phyloP scores from a whole-genome alignment of 2,329 filamentous ascomycete species.

The Alternaria brassicicola region DNA sequence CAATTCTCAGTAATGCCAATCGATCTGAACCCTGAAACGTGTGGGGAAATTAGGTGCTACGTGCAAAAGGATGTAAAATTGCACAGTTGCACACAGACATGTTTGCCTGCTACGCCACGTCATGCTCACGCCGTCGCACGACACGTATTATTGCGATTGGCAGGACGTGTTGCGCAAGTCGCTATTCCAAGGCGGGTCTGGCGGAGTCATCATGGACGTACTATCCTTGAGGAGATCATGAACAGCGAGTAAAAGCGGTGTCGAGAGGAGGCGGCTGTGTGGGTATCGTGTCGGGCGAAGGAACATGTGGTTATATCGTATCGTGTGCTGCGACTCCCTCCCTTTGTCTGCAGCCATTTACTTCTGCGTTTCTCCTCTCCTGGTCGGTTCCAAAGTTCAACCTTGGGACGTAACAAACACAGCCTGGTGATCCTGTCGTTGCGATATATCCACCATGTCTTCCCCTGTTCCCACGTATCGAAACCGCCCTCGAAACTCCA shows the following conservation, averaged over 20 bases:
- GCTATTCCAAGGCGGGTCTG: background rate
- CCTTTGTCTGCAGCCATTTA: fast-evolving
- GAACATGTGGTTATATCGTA: background rate
- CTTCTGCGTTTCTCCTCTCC: background rate
- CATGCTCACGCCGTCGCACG: background rate
- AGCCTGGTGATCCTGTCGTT: no score
- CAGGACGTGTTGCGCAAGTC: background rate
- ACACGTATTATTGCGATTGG: background rate
- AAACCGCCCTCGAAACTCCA: background rate
- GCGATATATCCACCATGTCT: background rate
- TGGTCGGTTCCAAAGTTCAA: background rate
- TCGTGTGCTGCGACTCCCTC: background rate
- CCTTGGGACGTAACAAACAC: background rate
- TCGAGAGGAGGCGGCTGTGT: background rate
- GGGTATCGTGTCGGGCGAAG: background rate
- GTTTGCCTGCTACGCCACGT: background rate
- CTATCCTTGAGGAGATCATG: background rate
- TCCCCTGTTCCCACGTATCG: no score
- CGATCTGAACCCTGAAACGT: no score
- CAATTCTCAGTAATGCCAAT: background rate
- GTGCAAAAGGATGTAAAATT: background rate
- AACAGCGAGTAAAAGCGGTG: background rate
- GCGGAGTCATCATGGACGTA: background rate
- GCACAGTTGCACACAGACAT: background rate
- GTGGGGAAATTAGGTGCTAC: background rate